A percentile compares a stretch with the other conserved stretches of the same genome.
These are phyloP conservation scores for Pichia pseudocactophila DNA, from an alignment of 805 yeast species.

Conservation along the genomic window DNA sequence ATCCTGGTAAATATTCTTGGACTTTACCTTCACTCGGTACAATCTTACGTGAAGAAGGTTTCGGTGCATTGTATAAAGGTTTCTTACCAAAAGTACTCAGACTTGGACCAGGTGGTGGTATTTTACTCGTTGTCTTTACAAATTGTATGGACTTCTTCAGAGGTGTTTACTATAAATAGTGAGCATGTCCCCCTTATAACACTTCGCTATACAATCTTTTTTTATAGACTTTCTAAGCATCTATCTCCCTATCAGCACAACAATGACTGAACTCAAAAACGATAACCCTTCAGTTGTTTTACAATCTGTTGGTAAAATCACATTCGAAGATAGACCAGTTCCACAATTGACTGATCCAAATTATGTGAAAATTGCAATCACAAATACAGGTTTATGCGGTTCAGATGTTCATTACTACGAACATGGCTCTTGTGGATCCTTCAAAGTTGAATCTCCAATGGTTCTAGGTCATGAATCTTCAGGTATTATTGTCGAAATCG, in stretches of 20 bases:
- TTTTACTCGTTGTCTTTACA: conserved; percentile 92
- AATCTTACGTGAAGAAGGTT: conserved; percentile 86
- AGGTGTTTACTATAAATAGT: conserved; percentile 32
- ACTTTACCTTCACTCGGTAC: conserved; percentile 68
- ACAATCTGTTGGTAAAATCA: conserved; percentile 52
- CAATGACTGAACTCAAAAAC: not conserved
- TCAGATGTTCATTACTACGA: conserved; percentile 77
- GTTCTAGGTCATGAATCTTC: conserved; percentile 84
- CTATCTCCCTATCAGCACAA: not conserved
- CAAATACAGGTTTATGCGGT: conserved; percentile 84
- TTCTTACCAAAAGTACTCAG: conserved; percentile 94
- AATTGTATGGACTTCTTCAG: conserved; percentile 91
- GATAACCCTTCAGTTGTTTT: conserved; percentile 51
- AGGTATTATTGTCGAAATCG: conserved; percentile 67
- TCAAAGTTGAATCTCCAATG: conserved; percentile 69
- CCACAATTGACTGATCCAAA: conserved; percentile 56
- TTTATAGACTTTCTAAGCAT: no score
- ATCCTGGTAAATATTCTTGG: conserved; percentile 86
- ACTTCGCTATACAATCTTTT: no score
- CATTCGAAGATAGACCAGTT: conserved; percentile 56
- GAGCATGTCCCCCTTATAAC: not conserved
- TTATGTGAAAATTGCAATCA: conserved; percentile 65
- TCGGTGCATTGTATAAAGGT: conserved; percentile 86
- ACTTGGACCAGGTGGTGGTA: conserved; percentile 99
- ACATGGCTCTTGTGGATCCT: conserved; percentile 72